These are phyloP conservation scores for Aspergillus hancockii DNA, from an alignment of 495 filamentous ascomycete species.

Conservation along the genomic window DNA sequence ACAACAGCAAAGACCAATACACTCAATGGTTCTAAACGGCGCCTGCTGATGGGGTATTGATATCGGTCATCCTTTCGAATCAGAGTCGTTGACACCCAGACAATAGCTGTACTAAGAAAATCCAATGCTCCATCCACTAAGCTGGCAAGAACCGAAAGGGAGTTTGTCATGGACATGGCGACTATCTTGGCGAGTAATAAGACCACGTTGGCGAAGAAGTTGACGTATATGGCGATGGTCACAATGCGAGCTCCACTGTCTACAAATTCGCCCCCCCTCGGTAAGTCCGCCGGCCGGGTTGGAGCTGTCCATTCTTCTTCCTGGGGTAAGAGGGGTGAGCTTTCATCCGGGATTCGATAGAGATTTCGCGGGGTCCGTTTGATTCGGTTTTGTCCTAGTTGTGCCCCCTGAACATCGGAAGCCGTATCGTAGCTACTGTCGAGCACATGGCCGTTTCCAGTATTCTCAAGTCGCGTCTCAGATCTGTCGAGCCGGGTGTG, in stretches of 20 bases:
- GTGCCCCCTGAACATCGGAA: constrained; percentile 9
- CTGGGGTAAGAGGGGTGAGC: constrained; percentile 58
- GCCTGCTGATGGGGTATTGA: constrained; percentile 80
- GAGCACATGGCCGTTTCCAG: constrained; percentile 9
- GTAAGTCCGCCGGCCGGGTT: constrained; percentile 36
- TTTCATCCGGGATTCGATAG: constrained; percentile 73
- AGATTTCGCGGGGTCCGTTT: constrained; percentile 80
- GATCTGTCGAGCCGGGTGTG: constrained; percentile 28
- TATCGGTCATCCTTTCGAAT: constrained; percentile 76
- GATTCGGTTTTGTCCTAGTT: constrained; percentile 42
- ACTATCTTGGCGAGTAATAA: constrained; percentile 78
- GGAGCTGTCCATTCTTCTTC: constrained; percentile 32
- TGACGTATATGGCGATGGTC: constrained; percentile 79
- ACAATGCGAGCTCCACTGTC: constrained; percentile 69
- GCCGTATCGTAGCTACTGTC: constrained; percentile 14
- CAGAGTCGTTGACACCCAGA: constrained; percentile 77
- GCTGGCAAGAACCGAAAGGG: constrained; percentile 84
- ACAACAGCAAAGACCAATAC: constrained; percentile 79
- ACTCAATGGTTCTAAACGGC: constrained; percentile 74
- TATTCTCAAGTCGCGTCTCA: constrained; percentile 19
- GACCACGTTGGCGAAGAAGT: constrained; percentile 78
- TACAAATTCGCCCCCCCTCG: constrained; percentile 51
- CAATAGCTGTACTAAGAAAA: constrained; percentile 82
- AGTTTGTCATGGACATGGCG: constrained; percentile 75
- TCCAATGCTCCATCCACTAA: constrained; percentile 88